Conservation (phyloP, 768 basidiomycete genomes). For the Suillus occidentalis region DNA sequence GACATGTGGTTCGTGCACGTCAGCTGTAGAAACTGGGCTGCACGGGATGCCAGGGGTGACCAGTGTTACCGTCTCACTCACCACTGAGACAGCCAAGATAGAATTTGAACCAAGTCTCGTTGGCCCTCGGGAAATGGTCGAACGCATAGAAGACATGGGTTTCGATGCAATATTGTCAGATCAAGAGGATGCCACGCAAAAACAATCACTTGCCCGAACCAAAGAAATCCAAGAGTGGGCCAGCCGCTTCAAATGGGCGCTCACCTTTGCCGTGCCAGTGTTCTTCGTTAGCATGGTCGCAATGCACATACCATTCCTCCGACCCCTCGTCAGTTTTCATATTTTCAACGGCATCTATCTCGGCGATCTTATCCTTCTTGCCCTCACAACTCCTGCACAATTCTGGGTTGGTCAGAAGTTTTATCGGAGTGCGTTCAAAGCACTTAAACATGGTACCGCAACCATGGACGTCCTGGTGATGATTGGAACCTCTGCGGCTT, state of each 20-base stretch:
- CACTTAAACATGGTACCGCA: slow-evolving; percentile 82
- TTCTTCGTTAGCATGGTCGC: slow-evolving; percentile 90
- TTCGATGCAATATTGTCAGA: slow-evolving; percentile 87
- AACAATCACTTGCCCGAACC: slow-evolving; percentile 80
- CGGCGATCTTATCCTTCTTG: slow-evolving; percentile 73
- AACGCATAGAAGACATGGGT: slow-evolving; percentile 83
- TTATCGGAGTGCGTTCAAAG: slow-evolving; percentile 88
- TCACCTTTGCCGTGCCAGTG: slow-evolving; percentile 86
- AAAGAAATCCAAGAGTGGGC: slow-evolving; percentile 95
- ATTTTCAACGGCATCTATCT: slow-evolving; percentile 73
- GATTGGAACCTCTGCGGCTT: slow-evolving; percentile 92
- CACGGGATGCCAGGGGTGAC: slow-evolving; percentile 70
- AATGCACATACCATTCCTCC: slow-evolving; percentile 63
- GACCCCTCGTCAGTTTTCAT: slow-evolving; percentile 46
- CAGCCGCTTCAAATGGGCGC: slow-evolving; percentile 68
- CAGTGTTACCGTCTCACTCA: slow-evolving; percentile 69
- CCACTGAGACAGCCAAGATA: slow-evolving; percentile 74
- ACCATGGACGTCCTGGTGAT: slow-evolving; percentile 99
- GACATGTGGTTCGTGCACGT: slow-evolving; percentile 84
- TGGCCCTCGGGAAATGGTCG: slow-evolving; percentile 85
- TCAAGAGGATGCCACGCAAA: slow-evolving; percentile 78
- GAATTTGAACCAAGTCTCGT: slow-evolving; percentile 72
- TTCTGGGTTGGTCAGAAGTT: slow-evolving; percentile 89
- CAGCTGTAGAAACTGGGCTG: slow-evolving; percentile 72
- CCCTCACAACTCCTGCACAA: slow-evolving; percentile 88